These are phyloP conservation scores for Trichoderma sp. DNA, from an alignment of 2,329 filamentous ascomycete species.

Conservation along the genomic window DNA sequence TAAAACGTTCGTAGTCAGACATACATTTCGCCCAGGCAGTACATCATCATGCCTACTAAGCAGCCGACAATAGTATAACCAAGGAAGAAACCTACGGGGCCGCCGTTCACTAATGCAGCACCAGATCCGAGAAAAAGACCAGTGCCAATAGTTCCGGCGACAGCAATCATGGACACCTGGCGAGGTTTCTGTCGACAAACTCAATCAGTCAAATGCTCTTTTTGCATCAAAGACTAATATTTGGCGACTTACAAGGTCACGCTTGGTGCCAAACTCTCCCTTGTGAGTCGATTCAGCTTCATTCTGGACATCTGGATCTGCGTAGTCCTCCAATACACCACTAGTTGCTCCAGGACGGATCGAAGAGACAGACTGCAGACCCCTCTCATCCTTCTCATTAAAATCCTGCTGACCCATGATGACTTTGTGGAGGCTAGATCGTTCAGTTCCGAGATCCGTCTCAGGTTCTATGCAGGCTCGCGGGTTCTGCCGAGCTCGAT, in stretches of 20 bases:
- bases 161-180: constrained; percentile 35
- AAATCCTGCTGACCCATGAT: not conserved
- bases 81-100: constrained; percentile 21
- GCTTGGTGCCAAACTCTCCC: constrained; percentile 21
- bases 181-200: constrained; percentile 22
- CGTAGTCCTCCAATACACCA: constrained; percentile 1
- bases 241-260: constrained; percentile 17
- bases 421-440: not conserved
- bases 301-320: constrained; percentile 14
- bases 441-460: not conserved
- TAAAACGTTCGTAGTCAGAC: not conserved
- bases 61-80: constrained; percentile 21
- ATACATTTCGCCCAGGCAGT: constrained; percentile 23
- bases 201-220: not conserved
- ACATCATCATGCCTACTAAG: constrained; percentile 23
- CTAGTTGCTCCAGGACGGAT: not conserved
- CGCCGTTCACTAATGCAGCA: constrained; percentile 19
- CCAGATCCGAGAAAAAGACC: constrained; percentile 28
- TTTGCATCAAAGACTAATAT: not conserved
- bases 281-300: constrained; percentile 20
- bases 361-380: constrained; percentile 14
- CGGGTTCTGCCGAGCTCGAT: not conserved
- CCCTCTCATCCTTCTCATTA: constrained; percentile 10
- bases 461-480: not conserved
- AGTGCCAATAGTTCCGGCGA: constrained; percentile 40